Conservation (phyloP, 1,284 basidiomycete species). For the Melanopsichium pennsylvanicum region DNA sequence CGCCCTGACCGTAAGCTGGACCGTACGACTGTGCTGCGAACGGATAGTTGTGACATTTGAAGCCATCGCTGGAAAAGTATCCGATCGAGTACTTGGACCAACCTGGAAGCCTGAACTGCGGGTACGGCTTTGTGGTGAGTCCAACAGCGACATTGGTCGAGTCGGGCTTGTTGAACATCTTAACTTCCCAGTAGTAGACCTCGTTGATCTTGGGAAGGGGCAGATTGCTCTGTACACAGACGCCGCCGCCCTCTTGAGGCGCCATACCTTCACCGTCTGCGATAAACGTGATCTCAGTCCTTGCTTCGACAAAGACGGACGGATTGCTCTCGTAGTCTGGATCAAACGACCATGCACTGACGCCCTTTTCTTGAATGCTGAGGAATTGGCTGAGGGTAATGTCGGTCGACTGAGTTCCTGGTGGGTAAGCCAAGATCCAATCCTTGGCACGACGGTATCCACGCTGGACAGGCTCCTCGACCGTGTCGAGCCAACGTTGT, state of each 20-base stretch:
- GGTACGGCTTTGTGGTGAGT: conserved; percentile 64
- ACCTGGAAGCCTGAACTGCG: conserved; percentile 69
- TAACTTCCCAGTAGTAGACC: conserved; percentile 66
- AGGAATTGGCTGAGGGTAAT: conserved; percentile 65
- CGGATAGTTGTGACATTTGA: conserved; percentile 96
- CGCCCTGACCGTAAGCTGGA: conserved; percentile 83
- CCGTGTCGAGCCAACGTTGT: conserved; percentile 88
- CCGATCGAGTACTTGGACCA: conserved; percentile 89
- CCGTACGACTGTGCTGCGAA: conserved; percentile 89
- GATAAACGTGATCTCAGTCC: conserved; percentile 65
- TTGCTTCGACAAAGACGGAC: conserved; percentile 61
- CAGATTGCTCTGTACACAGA: conserved; percentile 63
- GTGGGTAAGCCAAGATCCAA: conserved; percentile 67
- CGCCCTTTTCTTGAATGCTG: conserved; percentile 65
- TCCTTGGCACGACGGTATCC: conserved; percentile 88
- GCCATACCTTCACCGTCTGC: conserved; percentile 64
- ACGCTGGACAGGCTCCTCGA: conserved; percentile 74
- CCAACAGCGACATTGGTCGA: conserved; percentile 59
- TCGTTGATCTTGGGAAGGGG: conserved; percentile 65
- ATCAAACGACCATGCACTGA: conserved; percentile 65
- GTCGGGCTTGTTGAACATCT: conserved; percentile 66
- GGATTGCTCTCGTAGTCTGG: conserved; percentile 65
- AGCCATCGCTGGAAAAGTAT: conserved; percentile 89
- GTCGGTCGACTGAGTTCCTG: conserved; percentile 56
- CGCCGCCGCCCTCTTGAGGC: conserved; percentile 63